Base-by-base conservation (phyloP, 2,329 filamentous ascomycete species). In the Diaporthe eres region DNA sequence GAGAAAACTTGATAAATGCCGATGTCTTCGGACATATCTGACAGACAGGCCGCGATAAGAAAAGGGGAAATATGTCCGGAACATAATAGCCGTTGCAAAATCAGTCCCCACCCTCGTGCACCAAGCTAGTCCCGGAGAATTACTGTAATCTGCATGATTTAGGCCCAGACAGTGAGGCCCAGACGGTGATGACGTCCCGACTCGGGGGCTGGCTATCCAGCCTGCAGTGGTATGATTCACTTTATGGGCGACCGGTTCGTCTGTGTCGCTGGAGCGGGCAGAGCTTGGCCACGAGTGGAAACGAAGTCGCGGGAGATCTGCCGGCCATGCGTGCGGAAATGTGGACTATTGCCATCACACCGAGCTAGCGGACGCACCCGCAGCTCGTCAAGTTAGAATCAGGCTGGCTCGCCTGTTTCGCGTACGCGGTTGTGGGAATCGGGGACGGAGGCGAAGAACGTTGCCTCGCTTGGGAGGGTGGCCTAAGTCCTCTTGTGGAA, bases 331-430 rank as follows among this genome's bases (percentile, higher is more conserved):
- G 34, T 39, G 49, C 22, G n/a, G 22, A 70, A 70, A 12, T 68
- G 65, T 70, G 65, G 65, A 28, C 49, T 70, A 70, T 42, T 55
- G 65, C 47, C 65, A 68, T 68, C 31, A 68, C 65, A 68, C 65
- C 8, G 47, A 53, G 31, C 65, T 68, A 68, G 47, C 47, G 65
- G 65, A 53, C 47, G 49, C 47, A 70, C 65, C 65, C 49, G 65
- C 65, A 55, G 65, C 34, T 42, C 65, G 65, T 53, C 63, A 44
- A 42, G 47, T 68, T 22, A 68, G 17, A 39, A 53, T 4, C n/a
- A 53, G 63, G 7, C 34, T 53, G 63, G 63, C 25, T 6, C 22
- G 63, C 25, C 47, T 28, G 63, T 49, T 51, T 25, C 47, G 63
- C 63, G 63, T 53, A 17, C 47, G 63, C 9, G 31, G 3, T 8